phyloP scores from a whole-genome alignment of 2,329 filamentous ascomycete species.

The Venturia carpophila region DNA sequence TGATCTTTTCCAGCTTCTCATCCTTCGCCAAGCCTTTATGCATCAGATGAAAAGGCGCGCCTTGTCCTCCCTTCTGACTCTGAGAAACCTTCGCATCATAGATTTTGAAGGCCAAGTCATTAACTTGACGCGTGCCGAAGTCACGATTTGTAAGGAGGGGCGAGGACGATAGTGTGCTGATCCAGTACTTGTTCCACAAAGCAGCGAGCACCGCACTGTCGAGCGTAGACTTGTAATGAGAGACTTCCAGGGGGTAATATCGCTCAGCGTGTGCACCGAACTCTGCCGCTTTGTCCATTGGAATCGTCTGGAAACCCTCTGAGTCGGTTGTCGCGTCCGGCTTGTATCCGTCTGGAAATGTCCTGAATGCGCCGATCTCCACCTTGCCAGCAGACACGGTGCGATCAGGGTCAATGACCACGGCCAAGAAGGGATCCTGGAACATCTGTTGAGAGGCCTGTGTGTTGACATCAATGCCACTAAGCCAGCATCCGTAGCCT shows the following conservation, averaged over 20 bases:
- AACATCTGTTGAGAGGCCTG: slow-evolving; percentile 78
- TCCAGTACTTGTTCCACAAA: slow-evolving; percentile 99
- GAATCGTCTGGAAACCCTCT: slow-evolving; percentile 68
- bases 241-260: slow-evolving; percentile 87
- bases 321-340: slow-evolving; percentile 34
- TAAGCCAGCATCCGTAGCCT: slow-evolving; percentile 96
- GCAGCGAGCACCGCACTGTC: slow-evolving; percentile 80
- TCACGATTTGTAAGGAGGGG: slow-evolving; percentile 88
- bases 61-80: slow-evolving; percentile 26
- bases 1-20: slow-evolving; percentile 51
- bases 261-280: slow-evolving; percentile 86
- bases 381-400: slow-evolving; percentile 93
- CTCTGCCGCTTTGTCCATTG: slow-evolving; percentile 87
- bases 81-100: slow-evolving; percentile 50
- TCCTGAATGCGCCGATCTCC: slow-evolving; percentile 94
- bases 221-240: slow-evolving; percentile 88
- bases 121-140: slow-evolving; percentile 85
- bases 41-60: slow-evolving; percentile 19
- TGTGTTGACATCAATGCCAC: slow-evolving; percentile 88
- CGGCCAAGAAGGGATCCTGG: slow-evolving; percentile 85
- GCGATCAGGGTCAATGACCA: slow-evolving; percentile 93
- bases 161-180: slow-evolving; percentile 85
- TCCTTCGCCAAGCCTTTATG: slow-evolving; percentile 29
- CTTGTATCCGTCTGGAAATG: slow-evolving; percentile 70
- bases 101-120: slow-evolving; percentile 78